phyloP scores from a whole-genome alignment of 2,329 filamentous ascomycete species.

The Paecilomyces sp. region DNA sequence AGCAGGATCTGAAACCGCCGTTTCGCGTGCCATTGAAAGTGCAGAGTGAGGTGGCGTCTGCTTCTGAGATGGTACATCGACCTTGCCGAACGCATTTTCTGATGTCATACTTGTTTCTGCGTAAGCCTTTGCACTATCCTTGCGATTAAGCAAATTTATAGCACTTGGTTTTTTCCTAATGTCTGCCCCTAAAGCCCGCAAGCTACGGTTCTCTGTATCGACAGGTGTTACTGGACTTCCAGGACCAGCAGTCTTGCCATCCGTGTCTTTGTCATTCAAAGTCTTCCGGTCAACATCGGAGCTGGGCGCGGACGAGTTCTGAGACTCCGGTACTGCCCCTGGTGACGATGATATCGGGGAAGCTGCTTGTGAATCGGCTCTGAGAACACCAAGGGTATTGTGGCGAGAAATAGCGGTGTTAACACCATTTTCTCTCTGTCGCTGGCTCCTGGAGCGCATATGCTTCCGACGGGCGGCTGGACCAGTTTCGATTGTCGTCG shows the following conservation, averaged over 20 bases:
- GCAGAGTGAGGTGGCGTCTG: slow-evolving; percentile 28
- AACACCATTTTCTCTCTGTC: slow-evolving; percentile 23
- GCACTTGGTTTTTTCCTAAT: slow-evolving; percentile 45
- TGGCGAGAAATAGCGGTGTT: slow-evolving; percentile 10
- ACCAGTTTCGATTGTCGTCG: slow-evolving; percentile 70
- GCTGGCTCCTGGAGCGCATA: slow-evolving; percentile 32
- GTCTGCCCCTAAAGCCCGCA: slow-evolving; percentile 18
- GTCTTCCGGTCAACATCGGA: slow-evolving; percentile 27
- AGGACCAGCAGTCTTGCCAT: slow-evolving; percentile 15
- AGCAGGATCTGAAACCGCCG: slow-evolving; percentile 14
- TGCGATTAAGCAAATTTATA: slow-evolving; percentile 53
- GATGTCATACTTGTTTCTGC: slow-evolving; percentile 60
- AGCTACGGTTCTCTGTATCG: slow-evolving; percentile 20
- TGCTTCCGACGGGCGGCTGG: slow-evolving; percentile 43
- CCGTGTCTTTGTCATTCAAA: slow-evolving; percentile 12
- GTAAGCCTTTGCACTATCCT: slow-evolving; percentile 51
- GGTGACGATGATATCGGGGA: slow-evolving; percentile 33
- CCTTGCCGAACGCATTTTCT: slow-evolving; percentile 57
- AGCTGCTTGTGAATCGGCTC: slow-evolving; percentile 17
- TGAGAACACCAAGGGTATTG: slow-evolving; percentile 15
- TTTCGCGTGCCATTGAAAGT: slow-evolving; percentile 29
- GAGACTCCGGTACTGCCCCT: slow-evolving; percentile 19
- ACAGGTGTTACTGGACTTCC: slow-evolving; percentile 23
- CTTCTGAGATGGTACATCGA: slow-evolving; percentile 47
- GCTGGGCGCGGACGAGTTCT: slow-evolving; percentile 24